Base-by-base conservation (phyloP, 2,329 filamentous ascomycete species). In the Microcyclospora tardicrescens region DNA sequence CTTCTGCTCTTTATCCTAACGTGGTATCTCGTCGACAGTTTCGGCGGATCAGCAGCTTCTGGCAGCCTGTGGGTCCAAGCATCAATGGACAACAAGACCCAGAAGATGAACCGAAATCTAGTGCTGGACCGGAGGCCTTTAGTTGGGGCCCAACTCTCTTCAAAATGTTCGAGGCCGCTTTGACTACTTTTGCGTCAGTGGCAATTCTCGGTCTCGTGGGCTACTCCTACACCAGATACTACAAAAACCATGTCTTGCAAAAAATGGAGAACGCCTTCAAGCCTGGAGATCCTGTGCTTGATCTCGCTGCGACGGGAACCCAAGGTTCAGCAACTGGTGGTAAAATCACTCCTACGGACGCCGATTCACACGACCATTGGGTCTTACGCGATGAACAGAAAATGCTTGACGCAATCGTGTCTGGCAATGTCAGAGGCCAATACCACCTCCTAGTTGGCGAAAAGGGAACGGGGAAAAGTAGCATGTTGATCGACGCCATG, bases 401-500 rank as follows among this genome's bases (percentile, higher is more conserved):
- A 3, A 75, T 72, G 43, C 79, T 98, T 45, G 81, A 98, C 58
- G 67, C 65, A n/a, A 95, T 98, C 47, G 73, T 98, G 16, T 65
- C 72, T 35, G 91, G 91, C 1, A 63, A 69, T 2, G 69, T 75
- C 19, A 68, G 68, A 34, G 91, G 91, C 10, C 86, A 93, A 56
- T 98, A 98, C 56, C 84, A 91, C 60, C 71, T 98, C 2, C 68
- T 98, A 2, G 77, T 96, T 34, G 91, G 91, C 33, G 91, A 96
- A 56, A 96, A 98, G 63, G 91, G 91, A 5, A 93, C 84, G 0
- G 91, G 91, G 6, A 98, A 98, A 67, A 93, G 84, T 43, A 93
- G 84, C 49, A 96, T 98, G 91, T 66, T 98, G 53, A 71, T 98
- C 14, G 85, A 96, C 57, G 84, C 85, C 8, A 98, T 98, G 89